phyloP scores from a whole-genome alignment of 345 rosid genomes.

The Aethionema arabicum region DNA sequence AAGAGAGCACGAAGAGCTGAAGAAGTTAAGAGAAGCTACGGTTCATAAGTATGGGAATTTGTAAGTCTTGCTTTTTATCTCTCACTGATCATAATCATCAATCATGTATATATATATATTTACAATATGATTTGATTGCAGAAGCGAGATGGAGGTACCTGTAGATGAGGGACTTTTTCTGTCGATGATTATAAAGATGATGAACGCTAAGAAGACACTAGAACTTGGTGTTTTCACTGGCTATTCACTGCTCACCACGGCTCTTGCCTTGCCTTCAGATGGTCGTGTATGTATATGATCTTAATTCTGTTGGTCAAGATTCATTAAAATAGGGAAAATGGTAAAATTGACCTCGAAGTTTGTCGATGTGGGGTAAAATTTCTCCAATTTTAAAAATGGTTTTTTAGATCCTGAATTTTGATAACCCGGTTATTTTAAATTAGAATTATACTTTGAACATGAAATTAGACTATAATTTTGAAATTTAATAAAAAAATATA shows the following conservation, averaged over 20 bases:
- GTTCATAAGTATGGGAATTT: slow-evolving; percentile 26
- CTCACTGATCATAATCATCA: no score
- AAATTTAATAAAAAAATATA: no score
- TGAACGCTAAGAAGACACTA: slow-evolving; percentile 45
- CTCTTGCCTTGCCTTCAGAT: slow-evolving; percentile 46
- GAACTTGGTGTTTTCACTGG: slow-evolving; percentile 66
- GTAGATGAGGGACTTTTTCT: slow-evolving; percentile 51
- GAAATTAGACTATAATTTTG: no score
- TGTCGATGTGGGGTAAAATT: no score
- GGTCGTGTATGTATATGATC: slow-evolving; percentile 33
- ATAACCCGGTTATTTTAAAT: no score
- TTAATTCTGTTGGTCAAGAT: background rate
- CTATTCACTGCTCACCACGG: slow-evolving; percentile 49
- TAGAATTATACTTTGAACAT: no score
- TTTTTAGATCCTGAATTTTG: no score
- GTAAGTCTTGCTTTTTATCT: slow-evolving; percentile 17
- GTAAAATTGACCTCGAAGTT: no score
- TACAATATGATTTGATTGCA: slow-evolving; percentile 20
- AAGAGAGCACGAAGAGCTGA: slow-evolving; percentile 45
- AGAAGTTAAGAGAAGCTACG: slow-evolving; percentile 44
- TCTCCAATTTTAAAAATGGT: no score
- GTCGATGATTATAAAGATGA: slow-evolving; percentile 43
- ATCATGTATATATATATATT: background rate
- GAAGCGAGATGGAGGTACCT: slow-evolving; percentile 39
- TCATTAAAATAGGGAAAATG: background rate